phyloP scores from a whole-genome alignment of 345 rosid species.

The Citrus hindsii region DNA sequence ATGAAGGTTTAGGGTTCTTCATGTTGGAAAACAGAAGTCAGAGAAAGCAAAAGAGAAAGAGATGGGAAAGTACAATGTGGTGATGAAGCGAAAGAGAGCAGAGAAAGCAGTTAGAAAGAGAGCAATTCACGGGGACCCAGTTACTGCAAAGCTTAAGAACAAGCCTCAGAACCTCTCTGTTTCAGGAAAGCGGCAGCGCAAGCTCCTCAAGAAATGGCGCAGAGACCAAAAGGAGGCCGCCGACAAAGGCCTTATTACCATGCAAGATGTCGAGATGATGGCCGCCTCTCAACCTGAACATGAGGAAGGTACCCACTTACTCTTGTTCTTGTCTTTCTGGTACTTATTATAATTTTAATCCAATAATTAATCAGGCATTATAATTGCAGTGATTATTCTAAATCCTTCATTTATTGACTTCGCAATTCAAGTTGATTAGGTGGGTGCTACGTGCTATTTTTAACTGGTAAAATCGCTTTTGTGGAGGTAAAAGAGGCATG shows the following conservation, averaged over 20 bases:
- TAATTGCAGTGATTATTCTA: background rate
- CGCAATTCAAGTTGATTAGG: background rate
- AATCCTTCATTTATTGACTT: background rate
- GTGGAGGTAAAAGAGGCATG: too few relatives aligned
- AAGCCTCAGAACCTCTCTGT: constrained; percentile 41
- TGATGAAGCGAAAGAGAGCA: constrained; percentile 71
- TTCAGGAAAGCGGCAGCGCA: constrained; percentile 81
- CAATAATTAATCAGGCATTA: too few relatives aligned
- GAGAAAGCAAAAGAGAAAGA: background rate
- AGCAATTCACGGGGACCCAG: constrained; percentile 61
- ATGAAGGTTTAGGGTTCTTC: background rate
- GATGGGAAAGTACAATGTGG: constrained; percentile 88
- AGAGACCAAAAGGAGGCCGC: constrained; percentile 70
- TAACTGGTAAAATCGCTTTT: too few relatives aligned
- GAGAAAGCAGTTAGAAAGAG: constrained; percentile 53
- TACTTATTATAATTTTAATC: too few relatives aligned
- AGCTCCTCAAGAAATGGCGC: constrained; percentile 77
- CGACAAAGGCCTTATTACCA: constrained; percentile 63
- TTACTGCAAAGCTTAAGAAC: constrained; percentile 49
- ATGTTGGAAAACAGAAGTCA: too few relatives aligned
- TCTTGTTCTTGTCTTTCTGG: background rate
- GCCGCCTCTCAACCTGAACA: constrained; percentile 57
- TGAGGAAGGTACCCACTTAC: background rate
- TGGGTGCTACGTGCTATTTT: too few relatives aligned
- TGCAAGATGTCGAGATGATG: constrained; percentile 86